phyloP scores from a whole-genome alignment of 305 asterid genomes.

The Ajuga reptans region DNA sequence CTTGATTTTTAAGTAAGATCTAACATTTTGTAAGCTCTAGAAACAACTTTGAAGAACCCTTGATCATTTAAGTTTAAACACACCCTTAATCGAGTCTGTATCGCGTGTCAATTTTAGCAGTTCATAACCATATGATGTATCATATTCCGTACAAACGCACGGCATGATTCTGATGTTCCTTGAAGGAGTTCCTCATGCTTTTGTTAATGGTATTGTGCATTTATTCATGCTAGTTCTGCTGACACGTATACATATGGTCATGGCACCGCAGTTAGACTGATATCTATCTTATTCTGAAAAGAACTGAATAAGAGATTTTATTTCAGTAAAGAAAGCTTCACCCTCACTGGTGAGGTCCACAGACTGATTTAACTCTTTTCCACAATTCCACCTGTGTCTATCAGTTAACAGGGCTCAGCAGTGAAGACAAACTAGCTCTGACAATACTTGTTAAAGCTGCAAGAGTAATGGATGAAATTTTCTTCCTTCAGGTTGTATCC shows the following conservation, averaged over 20 bases:
- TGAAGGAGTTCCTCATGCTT: neutral
- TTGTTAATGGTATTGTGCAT: neutral
- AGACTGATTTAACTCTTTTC: neutral
- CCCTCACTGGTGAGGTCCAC: neutral
- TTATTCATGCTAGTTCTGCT: neutral
- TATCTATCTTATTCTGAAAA: neutral
- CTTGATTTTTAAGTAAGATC: neutral
- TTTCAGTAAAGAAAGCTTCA: neutral
- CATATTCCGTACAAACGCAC: neutral
- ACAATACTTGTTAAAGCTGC: conserved; percentile 65
- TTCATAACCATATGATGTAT: neutral
- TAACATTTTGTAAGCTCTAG: neutral
- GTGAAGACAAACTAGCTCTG: conserved; percentile 65
- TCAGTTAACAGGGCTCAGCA: conserved; percentile 68
- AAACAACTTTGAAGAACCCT: too few species aligned
- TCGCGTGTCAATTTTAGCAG: neutral
- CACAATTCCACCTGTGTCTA: neutral
- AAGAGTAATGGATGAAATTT: conserved; percentile 65
- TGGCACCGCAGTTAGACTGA: neutral
- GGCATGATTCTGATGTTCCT: neutral
- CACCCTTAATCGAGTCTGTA: neutral
- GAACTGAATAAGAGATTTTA: neutral
- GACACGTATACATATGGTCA: neutral
- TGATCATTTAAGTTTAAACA: neutral
- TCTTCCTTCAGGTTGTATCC: conserved; percentile 61